These are phyloP conservation scores for Podaxis mareebaensis DNA, from an alignment of 768 basidiomycete genomes.

Conservation along the genomic window DNA sequence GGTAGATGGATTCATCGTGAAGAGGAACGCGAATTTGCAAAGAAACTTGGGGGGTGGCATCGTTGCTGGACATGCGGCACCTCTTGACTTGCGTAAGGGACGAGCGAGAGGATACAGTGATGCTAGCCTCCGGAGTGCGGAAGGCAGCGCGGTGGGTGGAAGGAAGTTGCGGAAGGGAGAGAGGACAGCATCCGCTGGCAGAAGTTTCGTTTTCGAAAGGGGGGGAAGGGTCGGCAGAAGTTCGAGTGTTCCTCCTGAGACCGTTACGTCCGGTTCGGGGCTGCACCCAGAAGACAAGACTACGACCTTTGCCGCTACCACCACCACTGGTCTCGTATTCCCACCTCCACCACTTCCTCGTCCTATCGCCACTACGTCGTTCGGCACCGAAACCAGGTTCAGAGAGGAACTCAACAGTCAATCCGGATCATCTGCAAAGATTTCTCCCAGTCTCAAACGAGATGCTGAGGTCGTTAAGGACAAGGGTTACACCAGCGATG, in stretches of 20 bases:
- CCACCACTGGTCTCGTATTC: neutral
- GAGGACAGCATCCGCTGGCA: neutral
- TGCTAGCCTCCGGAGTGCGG: neutral
- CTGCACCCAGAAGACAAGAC: neutral
- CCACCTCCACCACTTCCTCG: neutral
- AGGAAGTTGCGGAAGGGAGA: conserved; percentile 7
- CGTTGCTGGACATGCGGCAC: neutral
- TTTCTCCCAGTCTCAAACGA: neutral
- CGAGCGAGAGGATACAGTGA: neutral
- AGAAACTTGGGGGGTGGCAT: conserved; percentile 11
- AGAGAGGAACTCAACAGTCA: conserved; percentile 7
- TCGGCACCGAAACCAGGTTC: neutral
- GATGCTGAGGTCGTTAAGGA: neutral
- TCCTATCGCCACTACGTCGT: neutral
- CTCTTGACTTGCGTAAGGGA: neutral
- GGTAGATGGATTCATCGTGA: conserved; percentile 9
- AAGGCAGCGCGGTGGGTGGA: neutral
- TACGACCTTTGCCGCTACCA: neutral
- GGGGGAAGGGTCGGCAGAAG: conserved; percentile 19
- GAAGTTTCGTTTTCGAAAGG: conserved; percentile 2
- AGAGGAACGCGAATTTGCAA: conserved; percentile 8
- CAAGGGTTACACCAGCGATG: conserved; percentile 12
- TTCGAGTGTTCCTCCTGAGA: conserved; percentile 21
- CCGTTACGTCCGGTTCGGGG: neutral
- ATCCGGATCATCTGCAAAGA: conserved; percentile 1